These are phyloP conservation scores for Pichia sp. DNA, from an alignment of 1,139 yeast genomes.

Conservation along the genomic window DNA sequence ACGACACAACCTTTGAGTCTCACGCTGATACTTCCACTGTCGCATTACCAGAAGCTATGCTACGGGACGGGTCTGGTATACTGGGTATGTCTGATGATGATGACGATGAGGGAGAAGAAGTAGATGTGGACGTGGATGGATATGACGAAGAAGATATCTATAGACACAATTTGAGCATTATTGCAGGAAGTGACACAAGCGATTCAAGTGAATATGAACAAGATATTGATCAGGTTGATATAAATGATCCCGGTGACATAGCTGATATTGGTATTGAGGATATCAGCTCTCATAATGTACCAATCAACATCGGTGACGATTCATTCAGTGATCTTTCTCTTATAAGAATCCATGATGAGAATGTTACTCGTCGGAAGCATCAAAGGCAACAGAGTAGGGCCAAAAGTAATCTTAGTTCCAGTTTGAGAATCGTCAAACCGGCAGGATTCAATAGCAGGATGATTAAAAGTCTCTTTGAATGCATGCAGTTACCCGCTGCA, in stretches of 20 bases:
- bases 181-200: neutral
- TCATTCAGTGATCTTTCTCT: neutral
- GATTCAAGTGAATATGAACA: neutral
- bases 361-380: slow-evolving; percentile 5
- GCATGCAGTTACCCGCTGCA: too few relatives aligned
- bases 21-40: slow-evolving; percentile 24
- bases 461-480: slow-evolving; percentile 15
- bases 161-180: slow-evolving; percentile 2
- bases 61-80: slow-evolving; percentile 22
- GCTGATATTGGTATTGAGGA: neutral
- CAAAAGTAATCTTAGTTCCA: too few relatives aligned
- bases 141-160: slow-evolving; percentile 3
- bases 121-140: slow-evolving; percentile 2
- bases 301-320: neutral
- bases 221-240: neutral
- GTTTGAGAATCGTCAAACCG: neutral
- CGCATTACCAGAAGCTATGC: slow-evolving; percentile 28
- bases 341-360: neutral
- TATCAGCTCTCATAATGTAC: neutral
- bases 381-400: neutral
- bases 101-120: slow-evolving; percentile 4
- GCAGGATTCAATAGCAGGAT: slow-evolving; percentile 11
- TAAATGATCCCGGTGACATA: neutral
- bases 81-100: slow-evolving; percentile 8
- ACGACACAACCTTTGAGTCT: slow-evolving; percentile 14